Evolutionary conservation across 2,329 filamentous ascomycete species (phyloP), one percentile per base, ranked within the genome.

Genomic region (Neospermospora avenae): DNA sequence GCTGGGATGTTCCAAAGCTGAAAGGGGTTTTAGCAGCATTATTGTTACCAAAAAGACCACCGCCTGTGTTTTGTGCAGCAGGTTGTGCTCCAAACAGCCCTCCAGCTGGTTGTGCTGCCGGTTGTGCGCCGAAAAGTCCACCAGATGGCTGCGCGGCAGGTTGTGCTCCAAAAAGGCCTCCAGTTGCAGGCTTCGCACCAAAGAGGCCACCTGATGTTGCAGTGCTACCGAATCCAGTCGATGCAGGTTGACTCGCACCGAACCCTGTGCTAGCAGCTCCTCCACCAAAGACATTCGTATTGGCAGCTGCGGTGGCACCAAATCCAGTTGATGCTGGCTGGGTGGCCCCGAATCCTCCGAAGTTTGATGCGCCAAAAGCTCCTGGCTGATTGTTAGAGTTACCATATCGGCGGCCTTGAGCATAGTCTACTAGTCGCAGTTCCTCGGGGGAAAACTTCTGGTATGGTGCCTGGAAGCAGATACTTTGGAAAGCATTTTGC

Each of bases 401-500:
- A 35, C 93, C 95, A 72, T 84, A 91, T 57, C 88, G 88, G 61
- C 93, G 86, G 54, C 93, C 93, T 74, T 93, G 89, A 61, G 87
- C 84, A 73, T 99, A 99, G 75, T 99, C 95, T 48, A 86, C 91
- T 63, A 96, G 76, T 70, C 90, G 83, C 57, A 95, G 77, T 74
- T 95, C 88, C 69, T 90, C 95, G n/a, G 90, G 84, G 10, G 93
- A 97, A 79, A 89, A 98, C 73, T 95, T 96, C 74, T 87, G 87
- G 77, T 93, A 96, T 1, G 88, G 84, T 24, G 87, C 85, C 76
- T 89, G 87, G 73, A 93, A 92, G 22, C 88, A 78, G 59, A 96
- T 85, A 67, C 86, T 93, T 74, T 95, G 90, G 74, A 89, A 96
- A 3, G 87, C 81, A 70, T 88, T 77, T 84, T 65, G 77, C 69